Evolutionary conservation across 2,329 filamentous ascomycete genomes (phyloP).

Genomic region (Trichoderma sp.): DNA sequence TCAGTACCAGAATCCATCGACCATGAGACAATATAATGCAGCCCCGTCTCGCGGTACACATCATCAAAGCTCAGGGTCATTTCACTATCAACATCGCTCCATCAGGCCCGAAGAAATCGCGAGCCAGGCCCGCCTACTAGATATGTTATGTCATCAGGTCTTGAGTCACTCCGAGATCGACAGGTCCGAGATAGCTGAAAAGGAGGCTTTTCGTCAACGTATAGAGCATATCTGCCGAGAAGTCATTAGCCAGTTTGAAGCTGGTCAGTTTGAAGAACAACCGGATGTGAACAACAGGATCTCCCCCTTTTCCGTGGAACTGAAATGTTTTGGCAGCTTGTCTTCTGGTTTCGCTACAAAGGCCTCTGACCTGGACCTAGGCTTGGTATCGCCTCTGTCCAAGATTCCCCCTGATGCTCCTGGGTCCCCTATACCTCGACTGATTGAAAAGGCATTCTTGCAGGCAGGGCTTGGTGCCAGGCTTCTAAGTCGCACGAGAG

Average conservation of each 20-base stretch:
- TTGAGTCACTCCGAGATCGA: slow-evolving; percentile 64
- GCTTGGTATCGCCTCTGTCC: slow-evolving; percentile 68
- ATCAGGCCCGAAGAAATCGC: slow-evolving; percentile 49
- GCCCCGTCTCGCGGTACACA: slow-evolving; percentile 22
- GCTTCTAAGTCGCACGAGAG: slow-evolving; percentile 73
- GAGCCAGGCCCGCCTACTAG: slow-evolving; percentile 51
- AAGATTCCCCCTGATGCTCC: slow-evolving; percentile 52
- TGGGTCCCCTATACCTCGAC: slow-evolving; percentile 66
- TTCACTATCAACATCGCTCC: slow-evolving; percentile 35
- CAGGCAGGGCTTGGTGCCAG: slow-evolving; percentile 73
- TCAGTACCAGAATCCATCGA: background rate
- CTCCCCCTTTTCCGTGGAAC: slow-evolving; percentile 57
- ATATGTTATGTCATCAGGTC: slow-evolving; percentile 46
- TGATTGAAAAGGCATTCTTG: slow-evolving; percentile 75
- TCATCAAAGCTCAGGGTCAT: slow-evolving; percentile 19
- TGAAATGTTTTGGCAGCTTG: slow-evolving; percentile 81
- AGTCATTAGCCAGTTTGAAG: slow-evolving; percentile 57
- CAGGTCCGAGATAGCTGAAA: slow-evolving; percentile 63
- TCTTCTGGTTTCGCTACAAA: slow-evolving; percentile 84
- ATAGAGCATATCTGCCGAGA: slow-evolving; percentile 67
- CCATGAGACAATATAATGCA: slow-evolving; percentile 25
- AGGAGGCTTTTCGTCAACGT: slow-evolving; percentile 66
- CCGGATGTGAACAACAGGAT: slow-evolving; percentile 47
- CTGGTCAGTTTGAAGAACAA: slow-evolving; percentile 54
- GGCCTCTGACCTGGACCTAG: slow-evolving; percentile 89